Percentiles rank a stretch among this genome's conserved stretches.
These are phyloP conservation scores for Fragaria vesca DNA, from an alignment of 306 rosid species.

Conservation along the genomic window DNA sequence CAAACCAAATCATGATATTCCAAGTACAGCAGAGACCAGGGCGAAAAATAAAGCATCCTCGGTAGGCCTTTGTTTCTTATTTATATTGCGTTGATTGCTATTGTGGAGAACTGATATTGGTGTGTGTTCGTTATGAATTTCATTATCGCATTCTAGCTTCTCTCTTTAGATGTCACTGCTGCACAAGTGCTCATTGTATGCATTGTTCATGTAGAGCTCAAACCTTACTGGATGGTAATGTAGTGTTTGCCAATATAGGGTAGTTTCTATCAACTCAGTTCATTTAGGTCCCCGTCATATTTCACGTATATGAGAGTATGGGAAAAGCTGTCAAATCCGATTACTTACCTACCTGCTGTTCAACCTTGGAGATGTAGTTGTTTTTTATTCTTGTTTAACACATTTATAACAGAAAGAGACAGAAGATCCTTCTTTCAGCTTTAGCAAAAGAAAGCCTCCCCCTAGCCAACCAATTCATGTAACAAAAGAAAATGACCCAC, in stretches of 20 bases:
- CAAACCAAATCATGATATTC: conserved; percentile 89
- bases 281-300: not conserved
- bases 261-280: not conserved
- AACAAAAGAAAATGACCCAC: conserved; percentile 42
- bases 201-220: not conserved
- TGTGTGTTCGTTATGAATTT: not conserved
- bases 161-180: not conserved
- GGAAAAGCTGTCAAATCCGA: not conserved
- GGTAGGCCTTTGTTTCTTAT: conserved; percentile 34
- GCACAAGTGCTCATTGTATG: not conserved
- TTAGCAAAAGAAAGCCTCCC: conserved; percentile 41
- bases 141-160: not conserved
- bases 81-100: not conserved
- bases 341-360: not conserved
- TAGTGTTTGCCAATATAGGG: not conserved
- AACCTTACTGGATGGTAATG: not conserved
- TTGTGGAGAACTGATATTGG: not conserved
- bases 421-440: conserved; percentile 42
- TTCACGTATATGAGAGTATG: not conserved
- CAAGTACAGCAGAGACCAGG: conserved; percentile 95
- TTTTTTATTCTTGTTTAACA: not conserved
- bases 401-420: conserved; percentile 32
- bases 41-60: conserved; percentile 94
- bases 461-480: conserved; percentile 57
- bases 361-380: not conserved